phyloP scores from a whole-genome alignment of 202 grass and related monocot species.

The Carex arenaria region DNA sequence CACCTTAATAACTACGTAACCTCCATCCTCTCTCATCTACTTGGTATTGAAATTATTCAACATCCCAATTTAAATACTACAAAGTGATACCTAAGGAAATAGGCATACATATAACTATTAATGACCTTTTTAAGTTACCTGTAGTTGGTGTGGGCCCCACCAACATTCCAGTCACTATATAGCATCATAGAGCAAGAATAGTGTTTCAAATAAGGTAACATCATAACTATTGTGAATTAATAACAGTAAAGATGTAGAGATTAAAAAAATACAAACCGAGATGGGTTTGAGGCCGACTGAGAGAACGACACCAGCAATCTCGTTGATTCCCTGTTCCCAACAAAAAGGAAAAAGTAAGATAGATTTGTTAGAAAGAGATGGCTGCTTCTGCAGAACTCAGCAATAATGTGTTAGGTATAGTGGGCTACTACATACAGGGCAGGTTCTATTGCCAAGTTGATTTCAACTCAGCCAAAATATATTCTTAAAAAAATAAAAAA shows the following conservation, averaged over 20 bases:
- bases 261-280: constrained; percentile 22
- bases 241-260: neutral
- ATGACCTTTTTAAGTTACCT: constrained; percentile 29
- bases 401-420: neutral
- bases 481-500: neutral
- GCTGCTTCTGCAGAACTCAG: neutral
- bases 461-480: neutral
- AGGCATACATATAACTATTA: neutral
- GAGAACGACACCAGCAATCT: constrained; percentile 79
- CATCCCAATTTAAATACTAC: neutral
- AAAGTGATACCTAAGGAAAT: neutral
- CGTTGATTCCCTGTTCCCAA: constrained; percentile 67
- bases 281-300: constrained; percentile 90
- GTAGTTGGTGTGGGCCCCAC: constrained; percentile 90
- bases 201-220: neutral
- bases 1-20: constrained; percentile 56
- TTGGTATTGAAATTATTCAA: constrained; percentile 56
- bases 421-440: neutral
- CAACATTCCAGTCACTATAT: constrained; percentile 90
- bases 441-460: neutral
- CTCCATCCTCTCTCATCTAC: constrained; percentile 88
- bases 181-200: neutral
- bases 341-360: neutral
- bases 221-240: neutral
- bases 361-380: neutral